Conservation (phyloP, 495 filamentous ascomycete genomes). For the Sporormia fimetaria region DNA sequence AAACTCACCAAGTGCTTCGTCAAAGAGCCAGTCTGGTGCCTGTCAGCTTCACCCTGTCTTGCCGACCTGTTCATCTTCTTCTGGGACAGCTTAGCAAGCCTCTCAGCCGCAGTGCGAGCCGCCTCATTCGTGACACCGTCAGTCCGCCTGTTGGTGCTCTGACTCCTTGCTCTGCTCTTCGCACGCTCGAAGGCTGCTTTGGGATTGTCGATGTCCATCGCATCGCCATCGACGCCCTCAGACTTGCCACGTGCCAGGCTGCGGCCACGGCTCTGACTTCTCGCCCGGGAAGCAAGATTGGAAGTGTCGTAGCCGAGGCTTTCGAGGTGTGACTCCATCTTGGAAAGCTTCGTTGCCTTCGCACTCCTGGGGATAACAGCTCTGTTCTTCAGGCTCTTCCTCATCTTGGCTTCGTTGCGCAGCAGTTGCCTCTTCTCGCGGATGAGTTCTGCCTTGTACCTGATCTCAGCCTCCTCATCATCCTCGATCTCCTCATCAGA, state of each 20-base stretch:
- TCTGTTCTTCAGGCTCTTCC: constrained; percentile 91
- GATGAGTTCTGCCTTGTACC: constrained; percentile 88
- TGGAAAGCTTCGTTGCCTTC: constrained; percentile 61
- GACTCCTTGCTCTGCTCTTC: constrained; percentile 67
- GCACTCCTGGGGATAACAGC: constrained; percentile 74
- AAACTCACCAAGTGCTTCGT: constrained; percentile 76
- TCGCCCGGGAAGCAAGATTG: constrained; percentile 57
- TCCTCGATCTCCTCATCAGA: constrained; percentile 45
- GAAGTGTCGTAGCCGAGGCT: constrained; percentile 73
- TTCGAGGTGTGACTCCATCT: constrained; percentile 75
- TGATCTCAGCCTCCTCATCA: constrained; percentile 70
- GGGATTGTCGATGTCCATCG: constrained; percentile 74
- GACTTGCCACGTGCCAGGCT: constrained; percentile 38
- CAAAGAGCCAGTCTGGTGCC: constrained; percentile 69
- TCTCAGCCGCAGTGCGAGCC: constrained; percentile 67
- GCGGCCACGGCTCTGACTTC: constrained; percentile 62
- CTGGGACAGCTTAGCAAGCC: constrained; percentile 75
- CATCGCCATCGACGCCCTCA: constrained; percentile 47
- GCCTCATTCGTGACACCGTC: constrained; percentile 60
- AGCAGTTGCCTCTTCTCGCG: constrained; percentile 82
- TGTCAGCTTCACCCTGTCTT: constrained; percentile 88
- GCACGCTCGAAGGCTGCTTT: constrained; percentile 39
- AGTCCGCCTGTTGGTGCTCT: constrained; percentile 65
- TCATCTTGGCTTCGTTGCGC: constrained; percentile 81
- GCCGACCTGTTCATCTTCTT: constrained; percentile 99